Evolutionary conservation across 768 basidiomycete species (phyloP).

Genomic region (Mycena filopes): DNA sequence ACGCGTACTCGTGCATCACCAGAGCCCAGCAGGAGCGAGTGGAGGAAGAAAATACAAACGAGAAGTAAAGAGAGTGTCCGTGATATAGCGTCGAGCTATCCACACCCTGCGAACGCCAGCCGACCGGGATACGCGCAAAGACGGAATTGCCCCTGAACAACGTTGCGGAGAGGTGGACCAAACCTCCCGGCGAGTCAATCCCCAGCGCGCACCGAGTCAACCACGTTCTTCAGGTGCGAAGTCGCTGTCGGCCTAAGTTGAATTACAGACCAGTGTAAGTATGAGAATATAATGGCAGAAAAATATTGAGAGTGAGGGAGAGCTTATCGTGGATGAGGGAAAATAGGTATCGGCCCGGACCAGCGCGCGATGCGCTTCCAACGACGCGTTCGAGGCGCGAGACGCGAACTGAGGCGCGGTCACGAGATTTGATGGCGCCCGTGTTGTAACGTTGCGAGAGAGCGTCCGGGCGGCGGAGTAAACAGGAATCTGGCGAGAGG

Average conservation of each 20-base stretch:
- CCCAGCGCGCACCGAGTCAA: conserved; percentile 6
- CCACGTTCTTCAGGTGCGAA: not conserved
- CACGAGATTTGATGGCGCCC: not conserved
- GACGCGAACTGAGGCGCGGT: too few relatives aligned
- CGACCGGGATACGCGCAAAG: conserved; percentile 6
- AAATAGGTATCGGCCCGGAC: too few relatives aligned
- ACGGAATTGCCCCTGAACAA: conserved; percentile 4
- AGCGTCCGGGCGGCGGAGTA: not conserved
- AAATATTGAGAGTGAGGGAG: not conserved
- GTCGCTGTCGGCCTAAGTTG: not conserved
- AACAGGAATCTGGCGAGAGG: not conserved
- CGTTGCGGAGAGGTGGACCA: not conserved
- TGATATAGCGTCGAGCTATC: not conserved
- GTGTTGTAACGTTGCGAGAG: not conserved
- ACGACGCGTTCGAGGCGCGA: too few relatives aligned
- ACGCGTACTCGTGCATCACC: conserved; percentile 8
- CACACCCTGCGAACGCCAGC: not conserved
- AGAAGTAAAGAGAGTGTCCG: not conserved
- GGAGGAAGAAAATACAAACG: not conserved
- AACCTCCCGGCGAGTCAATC: conserved; percentile 1
- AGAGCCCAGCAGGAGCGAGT: not conserved
- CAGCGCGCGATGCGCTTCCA: too few relatives aligned
- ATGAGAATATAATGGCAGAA: not conserved
- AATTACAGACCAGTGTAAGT: too few relatives aligned
- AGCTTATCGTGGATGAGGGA: too few relatives aligned